A percentile compares a stretch with the other conserved stretches of the same genome.
These are phyloP conservation scores for Lentinula sp. DNA, from an alignment of 768 basidiomycete species.

Conservation along the genomic window DNA sequence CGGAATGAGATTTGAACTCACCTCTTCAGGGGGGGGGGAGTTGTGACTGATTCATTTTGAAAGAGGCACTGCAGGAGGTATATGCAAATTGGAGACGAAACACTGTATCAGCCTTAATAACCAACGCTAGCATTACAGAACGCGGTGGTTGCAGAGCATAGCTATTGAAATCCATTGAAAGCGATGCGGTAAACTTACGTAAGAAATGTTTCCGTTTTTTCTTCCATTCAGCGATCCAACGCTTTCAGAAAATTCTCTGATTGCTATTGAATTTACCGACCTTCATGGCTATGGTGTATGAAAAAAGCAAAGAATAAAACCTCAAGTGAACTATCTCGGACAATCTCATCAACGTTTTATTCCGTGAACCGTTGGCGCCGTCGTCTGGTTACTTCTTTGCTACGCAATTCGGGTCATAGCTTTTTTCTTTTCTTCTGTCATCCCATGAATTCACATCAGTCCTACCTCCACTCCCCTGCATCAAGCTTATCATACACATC, in stretches of 20 bases:
- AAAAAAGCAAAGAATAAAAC: background rate
- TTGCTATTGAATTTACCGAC: background rate
- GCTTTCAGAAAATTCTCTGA: background rate
- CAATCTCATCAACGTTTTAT: background rate
- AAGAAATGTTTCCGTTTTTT: background rate
- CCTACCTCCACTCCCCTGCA: background rate
- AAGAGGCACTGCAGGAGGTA: background rate
- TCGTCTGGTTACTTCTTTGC: background rate
- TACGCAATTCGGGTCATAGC: background rate
- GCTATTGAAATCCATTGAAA: background rate
- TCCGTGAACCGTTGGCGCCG: background rate
- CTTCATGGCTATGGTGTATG: background rate
- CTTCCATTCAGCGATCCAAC: background rate
- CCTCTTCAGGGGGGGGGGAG: no score
- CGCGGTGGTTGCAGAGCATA: background rate
- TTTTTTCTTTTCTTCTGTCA: background rate
- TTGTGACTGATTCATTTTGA: no score
- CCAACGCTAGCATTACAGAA: background rate
- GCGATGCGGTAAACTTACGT: background rate
- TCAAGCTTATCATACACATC: slow-evolving; percentile 5
- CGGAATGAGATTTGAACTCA: no score
- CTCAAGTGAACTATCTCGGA: background rate
- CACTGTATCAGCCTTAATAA: background rate
- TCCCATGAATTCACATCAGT: slow-evolving; percentile 5
- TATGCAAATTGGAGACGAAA: background rate